Evolutionary conservation across 2,329 filamentous ascomycete species (phyloP).

Genomic region (Fusarium sp.): DNA sequence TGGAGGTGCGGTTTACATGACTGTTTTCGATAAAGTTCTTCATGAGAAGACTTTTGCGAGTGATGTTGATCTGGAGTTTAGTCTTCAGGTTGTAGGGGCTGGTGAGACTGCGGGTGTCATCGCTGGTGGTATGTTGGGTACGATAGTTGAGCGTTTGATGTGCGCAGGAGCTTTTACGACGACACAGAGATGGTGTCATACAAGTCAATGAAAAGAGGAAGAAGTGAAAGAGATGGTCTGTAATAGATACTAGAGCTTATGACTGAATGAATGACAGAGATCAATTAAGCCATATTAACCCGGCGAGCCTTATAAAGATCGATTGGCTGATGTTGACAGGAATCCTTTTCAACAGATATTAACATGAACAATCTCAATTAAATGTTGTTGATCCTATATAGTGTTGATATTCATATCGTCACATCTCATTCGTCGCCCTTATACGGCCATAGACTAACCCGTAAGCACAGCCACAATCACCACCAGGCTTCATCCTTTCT

Average conservation of each 20-base stretch:
- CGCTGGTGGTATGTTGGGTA: slow-evolving; percentile 43
- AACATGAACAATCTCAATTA: accelerated
- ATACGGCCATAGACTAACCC: background rate
- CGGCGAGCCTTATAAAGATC: background rate
- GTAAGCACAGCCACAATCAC: slow-evolving; percentile 37
- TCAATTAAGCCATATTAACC: background rate
- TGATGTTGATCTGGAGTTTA: slow-evolving; percentile 44
- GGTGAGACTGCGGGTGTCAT: slow-evolving; percentile 48
- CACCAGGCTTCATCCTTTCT: background rate
- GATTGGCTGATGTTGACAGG: too few species aligned
- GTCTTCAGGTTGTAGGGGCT: slow-evolving; percentile 44
- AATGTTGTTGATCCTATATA: background rate
- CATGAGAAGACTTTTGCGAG: slow-evolving; percentile 33
- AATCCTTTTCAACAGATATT: background rate
- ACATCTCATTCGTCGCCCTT: slow-evolving; percentile 14
- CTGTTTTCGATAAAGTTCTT: slow-evolving; percentile 33
- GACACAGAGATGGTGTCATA: slow-evolving; percentile 47
- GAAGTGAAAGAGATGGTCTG: background rate
- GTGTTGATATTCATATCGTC: background rate
- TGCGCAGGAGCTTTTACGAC: slow-evolving; percentile 29
- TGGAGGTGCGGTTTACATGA: slow-evolving; percentile 48
- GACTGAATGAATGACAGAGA: background rate
- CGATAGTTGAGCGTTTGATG: slow-evolving; percentile 41
- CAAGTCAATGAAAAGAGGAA: slow-evolving; percentile 14
- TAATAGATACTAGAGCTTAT: background rate